Conservation (phyloP, 495 filamentous ascomycete species). For the Immersiella caudata region DNA sequence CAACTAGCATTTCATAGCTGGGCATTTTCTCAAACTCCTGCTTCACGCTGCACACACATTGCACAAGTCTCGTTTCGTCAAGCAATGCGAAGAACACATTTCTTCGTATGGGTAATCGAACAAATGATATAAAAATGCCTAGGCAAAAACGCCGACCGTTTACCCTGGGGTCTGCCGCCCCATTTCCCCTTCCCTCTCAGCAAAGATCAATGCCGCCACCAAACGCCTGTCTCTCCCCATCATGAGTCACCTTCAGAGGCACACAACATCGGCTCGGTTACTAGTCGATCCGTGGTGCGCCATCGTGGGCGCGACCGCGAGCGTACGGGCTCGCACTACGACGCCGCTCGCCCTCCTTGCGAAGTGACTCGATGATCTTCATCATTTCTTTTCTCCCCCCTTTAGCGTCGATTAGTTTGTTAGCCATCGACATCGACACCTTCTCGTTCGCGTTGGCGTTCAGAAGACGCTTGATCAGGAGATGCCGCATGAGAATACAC, state of each 20-base stretch:
- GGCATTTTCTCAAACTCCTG: no score
- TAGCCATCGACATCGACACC: slow-evolving; percentile 89
- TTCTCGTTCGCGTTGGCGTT: slow-evolving; percentile 73
- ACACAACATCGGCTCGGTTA: background rate
- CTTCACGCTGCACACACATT: no score
- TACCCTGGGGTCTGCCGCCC: background rate
- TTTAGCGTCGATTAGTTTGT: slow-evolving; percentile 73
- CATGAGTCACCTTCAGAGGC: background rate
- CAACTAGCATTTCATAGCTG: no score
- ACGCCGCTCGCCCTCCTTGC: slow-evolving; percentile 80
- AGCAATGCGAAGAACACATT: no score
- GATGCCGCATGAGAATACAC: slow-evolving; percentile 86
- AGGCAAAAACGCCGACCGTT: background rate
- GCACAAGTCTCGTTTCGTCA: no score
- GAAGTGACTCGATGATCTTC: slow-evolving; percentile 76
- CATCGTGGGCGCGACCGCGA: slow-evolving; percentile 27
- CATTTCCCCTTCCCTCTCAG: background rate
- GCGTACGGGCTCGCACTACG: slow-evolving; percentile 42
- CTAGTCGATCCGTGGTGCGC: slow-evolving; percentile 42
- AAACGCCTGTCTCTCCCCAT: background rate
- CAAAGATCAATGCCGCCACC: background rate
- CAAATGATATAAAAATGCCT: no score
- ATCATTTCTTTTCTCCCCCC: slow-evolving; percentile 85
- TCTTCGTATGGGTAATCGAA: no score
- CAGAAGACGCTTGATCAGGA: slow-evolving; percentile 82